Conservation (phyloP, 768 basidiomycete genomes). For the Hygrophorus russula region DNA sequence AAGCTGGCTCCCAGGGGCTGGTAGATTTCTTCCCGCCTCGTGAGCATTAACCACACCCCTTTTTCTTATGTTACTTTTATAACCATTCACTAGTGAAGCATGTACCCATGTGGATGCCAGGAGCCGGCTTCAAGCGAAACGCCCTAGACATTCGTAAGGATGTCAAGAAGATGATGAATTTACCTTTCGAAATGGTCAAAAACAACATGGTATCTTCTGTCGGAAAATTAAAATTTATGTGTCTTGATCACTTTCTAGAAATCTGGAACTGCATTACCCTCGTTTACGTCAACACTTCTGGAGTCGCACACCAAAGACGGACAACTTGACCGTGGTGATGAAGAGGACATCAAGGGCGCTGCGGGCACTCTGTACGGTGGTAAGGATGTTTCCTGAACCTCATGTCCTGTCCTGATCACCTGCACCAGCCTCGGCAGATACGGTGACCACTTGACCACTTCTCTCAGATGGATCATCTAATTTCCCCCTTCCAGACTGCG, state of each 20-base stretch:
- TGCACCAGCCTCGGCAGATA: slow-evolving; percentile 25
- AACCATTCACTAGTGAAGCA: slow-evolving; percentile 18
- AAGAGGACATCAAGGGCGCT: slow-evolving; percentile 45
- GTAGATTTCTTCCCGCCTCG: slow-evolving; percentile 42
- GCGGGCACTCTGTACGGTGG: slow-evolving; percentile 42
- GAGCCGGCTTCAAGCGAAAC: slow-evolving; percentile 33
- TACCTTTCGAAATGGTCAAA: slow-evolving; percentile 41
- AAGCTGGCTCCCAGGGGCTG: slow-evolving; percentile 33
- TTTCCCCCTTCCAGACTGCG: slow-evolving; percentile 28
- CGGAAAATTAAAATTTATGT: neutral
- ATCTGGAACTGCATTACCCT: slow-evolving; percentile 30
- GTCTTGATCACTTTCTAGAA: slow-evolving; percentile 17
- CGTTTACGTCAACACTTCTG: slow-evolving; percentile 34
- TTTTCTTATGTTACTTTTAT: neutral
- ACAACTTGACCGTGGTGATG: slow-evolving; percentile 28
- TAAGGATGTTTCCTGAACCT: slow-evolving; percentile 13
- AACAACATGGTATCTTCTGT: slow-evolving; percentile 30
- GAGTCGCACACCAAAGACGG: slow-evolving; percentile 24
- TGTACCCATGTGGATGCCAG: slow-evolving; percentile 40
- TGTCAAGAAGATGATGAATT: slow-evolving; percentile 36
- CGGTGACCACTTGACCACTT: slow-evolving; percentile 14
- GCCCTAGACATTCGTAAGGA: slow-evolving; percentile 30
- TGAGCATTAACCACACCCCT: slow-evolving; percentile 9
- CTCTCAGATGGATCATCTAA: slow-evolving; percentile 4
- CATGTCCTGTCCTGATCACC: neutral